Conservation (phyloP, 257 asterid species). For the Solanum piurae region DNA sequence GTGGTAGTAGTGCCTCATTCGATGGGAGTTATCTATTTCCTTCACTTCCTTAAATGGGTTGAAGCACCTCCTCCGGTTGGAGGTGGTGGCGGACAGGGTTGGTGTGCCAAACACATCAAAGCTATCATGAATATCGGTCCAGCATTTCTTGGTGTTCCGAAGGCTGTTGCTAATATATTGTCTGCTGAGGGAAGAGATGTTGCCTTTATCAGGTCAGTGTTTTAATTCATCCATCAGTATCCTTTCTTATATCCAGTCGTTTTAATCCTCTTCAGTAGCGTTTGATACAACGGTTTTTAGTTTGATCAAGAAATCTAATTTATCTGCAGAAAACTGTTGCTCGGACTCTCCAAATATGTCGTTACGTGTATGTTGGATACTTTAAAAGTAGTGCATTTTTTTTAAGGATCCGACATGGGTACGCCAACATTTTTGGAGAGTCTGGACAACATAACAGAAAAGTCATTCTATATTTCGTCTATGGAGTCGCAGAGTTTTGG, state of each 20-base stretch:
- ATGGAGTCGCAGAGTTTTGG: too few relatives aligned
- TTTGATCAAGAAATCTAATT: neutral
- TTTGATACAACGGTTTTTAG: neutral
- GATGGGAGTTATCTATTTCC: constrained; percentile 8
- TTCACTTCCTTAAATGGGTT: constrained; percentile 12
- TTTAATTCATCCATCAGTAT: neutral
- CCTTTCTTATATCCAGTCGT: neutral
- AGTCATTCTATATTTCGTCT: neutral
- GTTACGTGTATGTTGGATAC: neutral
- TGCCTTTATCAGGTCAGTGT: constrained; percentile 5
- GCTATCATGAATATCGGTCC: constrained; percentile 6
- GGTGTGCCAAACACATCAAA: constrained; percentile 7
- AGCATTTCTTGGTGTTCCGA: constrained; percentile 9
- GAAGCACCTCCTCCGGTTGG: constrained; percentile 5
- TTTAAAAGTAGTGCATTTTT: neutral
- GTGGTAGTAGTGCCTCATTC: constrained; percentile 13
- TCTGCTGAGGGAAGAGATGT: constrained; percentile 2
- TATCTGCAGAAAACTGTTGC: neutral
- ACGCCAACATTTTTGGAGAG: neutral
- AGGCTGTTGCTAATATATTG: constrained; percentile 6
- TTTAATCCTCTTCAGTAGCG: neutral
- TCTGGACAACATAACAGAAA: neutral
- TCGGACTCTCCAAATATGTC: neutral
- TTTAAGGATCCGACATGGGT: neutral
- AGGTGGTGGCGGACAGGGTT: constrained; percentile 2